These are phyloP conservation scores for Dipodascus geniculatus DNA, from an alignment of 805 yeast species.

Conservation along the genomic window DNA sequence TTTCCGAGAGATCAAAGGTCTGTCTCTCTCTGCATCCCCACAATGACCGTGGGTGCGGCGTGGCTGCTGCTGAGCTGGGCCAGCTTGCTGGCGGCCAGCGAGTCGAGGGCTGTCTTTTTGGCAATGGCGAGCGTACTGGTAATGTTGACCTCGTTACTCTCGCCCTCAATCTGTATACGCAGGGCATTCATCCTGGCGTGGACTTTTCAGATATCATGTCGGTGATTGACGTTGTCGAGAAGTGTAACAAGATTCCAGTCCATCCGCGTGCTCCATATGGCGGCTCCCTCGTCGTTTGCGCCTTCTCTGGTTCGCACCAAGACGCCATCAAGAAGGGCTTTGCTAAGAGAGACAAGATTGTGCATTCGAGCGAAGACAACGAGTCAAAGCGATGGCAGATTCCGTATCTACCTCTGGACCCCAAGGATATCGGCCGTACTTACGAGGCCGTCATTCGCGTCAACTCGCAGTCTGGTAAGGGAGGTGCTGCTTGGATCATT, in stretches of 20 bases:
- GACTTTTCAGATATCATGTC: conserved; percentile 60
- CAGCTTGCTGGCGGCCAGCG: conserved; percentile 81
- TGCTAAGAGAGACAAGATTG: conserved; percentile 19
- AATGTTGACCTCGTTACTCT: conserved; percentile 73
- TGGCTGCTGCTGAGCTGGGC: conserved; percentile 80
- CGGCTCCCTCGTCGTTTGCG: conserved; percentile 73
- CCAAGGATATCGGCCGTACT: conserved; percentile 75
- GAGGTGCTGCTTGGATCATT: conserved; percentile 84
- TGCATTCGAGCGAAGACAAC: conserved; percentile 2
- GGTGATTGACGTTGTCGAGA: conserved; percentile 62
- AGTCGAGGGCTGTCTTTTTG: conserved; percentile 76
- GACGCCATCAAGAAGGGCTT: conserved; percentile 84
- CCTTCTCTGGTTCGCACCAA: conserved; percentile 79
- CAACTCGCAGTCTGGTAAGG: conserved; percentile 80
- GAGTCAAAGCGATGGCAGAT: conserved; percentile 40
- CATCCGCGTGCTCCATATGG: conserved; percentile 75
- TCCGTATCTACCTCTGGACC: conserved; percentile 78
- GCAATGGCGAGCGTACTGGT: conserved; percentile 83
- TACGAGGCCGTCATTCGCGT: conserved; percentile 87
- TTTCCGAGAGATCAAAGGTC: conserved; percentile 55
- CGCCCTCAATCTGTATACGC: conserved; percentile 68
- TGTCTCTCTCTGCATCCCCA: conserved; percentile 74
- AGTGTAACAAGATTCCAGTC: conserved; percentile 71
- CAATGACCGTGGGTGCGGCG: conserved; percentile 79
- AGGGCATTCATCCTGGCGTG: conserved; percentile 58